These are phyloP conservation scores for Medicago ruthenica DNA, from an alignment of 306 rosid species.

Conservation along the genomic window DNA sequence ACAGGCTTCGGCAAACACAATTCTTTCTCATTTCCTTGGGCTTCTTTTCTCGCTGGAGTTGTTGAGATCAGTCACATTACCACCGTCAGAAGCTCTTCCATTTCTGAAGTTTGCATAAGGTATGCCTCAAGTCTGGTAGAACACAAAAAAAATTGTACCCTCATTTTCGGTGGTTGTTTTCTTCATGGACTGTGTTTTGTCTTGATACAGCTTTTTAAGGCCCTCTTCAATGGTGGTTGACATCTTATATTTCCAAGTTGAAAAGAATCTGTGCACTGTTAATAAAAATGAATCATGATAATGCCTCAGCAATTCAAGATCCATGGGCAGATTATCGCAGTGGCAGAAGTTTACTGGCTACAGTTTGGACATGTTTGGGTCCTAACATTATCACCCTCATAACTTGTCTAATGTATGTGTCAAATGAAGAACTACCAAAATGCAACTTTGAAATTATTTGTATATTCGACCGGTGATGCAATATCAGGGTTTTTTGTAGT, in stretches of 20 bases:
- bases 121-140: slow-evolving; percentile 5
- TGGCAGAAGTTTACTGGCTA: slow-evolving; percentile 3
- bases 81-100: slow-evolving; percentile 65
- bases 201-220: slow-evolving; percentile 33
- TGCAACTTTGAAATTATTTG: slow-evolving; percentile 23
- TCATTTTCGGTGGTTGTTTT: slow-evolving; percentile 33
- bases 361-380: slow-evolving; percentile 8
- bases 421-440: slow-evolving; percentile 17
- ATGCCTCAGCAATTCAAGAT: slow-evolving; percentile 32
- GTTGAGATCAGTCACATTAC: slow-evolving; percentile 82
- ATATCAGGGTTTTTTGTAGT: background rate
- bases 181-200: slow-evolving; percentile 16
- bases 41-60: slow-evolving; percentile 87
- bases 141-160: slow-evolving; percentile 19
- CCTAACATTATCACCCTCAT: slow-evolving; percentile 4
- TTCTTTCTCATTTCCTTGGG: slow-evolving; percentile 96
- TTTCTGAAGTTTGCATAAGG: slow-evolving; percentile 67
- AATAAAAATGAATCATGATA: slow-evolving; percentile 40
- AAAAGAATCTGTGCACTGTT: slow-evolving; percentile 21
- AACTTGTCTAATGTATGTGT: slow-evolving; percentile 7
- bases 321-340: slow-evolving; percentile 19
- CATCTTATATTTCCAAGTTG: slow-evolving; percentile 30
- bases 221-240: slow-evolving; percentile 32
- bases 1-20: slow-evolving; percentile 95
- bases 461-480: slow-evolving; percentile 31